Evolutionary conservation across 768 basidiomycete genomes (phyloP).

Genomic region (Rubroboletus pulcherrimus): DNA sequence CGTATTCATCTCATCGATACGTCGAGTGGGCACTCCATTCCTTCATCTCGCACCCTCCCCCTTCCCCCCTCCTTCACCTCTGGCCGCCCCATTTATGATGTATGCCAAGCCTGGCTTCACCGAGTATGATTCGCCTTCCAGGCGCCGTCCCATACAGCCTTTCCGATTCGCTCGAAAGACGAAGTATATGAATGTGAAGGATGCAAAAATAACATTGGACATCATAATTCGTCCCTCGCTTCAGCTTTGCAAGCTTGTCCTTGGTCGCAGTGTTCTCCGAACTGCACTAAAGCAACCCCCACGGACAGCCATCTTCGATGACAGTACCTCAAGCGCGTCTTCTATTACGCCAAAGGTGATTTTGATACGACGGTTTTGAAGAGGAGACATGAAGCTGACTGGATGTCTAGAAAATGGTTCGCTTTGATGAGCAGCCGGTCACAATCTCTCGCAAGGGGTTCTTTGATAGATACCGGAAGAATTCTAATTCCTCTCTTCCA

Average conservation of each 20-base stretch:
- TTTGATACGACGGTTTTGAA: neutral
- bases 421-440: constrained; percentile 27
- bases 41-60: neutral
- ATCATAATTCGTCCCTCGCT: constrained; percentile 24
- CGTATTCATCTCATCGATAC: constrained; percentile 6
- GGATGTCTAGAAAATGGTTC: constrained; percentile 18
- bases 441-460: constrained; percentile 20
- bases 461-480: constrained; percentile 13
- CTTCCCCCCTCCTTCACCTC: neutral
- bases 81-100: constrained; percentile 9
- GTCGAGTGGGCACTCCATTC: neutral
- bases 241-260: constrained; percentile 18
- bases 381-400: constrained; percentile 1
- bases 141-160: constrained; percentile 1
- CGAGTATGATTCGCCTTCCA: constrained; percentile 5
- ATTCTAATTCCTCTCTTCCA: constrained; percentile 12
- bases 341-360: constrained; percentile 18
- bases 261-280: constrained; percentile 3
- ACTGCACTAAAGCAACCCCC: constrained; percentile 5
- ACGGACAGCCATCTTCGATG: constrained; percentile 4
- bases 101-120: constrained; percentile 1
- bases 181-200: constrained; percentile 16
- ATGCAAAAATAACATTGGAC: constrained; percentile 15
- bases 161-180: constrained; percentile 10
- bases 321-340: constrained; percentile 5